Conservation (phyloP, 352 stramenopile genomes). For the Phytophthora vignae region DNA sequence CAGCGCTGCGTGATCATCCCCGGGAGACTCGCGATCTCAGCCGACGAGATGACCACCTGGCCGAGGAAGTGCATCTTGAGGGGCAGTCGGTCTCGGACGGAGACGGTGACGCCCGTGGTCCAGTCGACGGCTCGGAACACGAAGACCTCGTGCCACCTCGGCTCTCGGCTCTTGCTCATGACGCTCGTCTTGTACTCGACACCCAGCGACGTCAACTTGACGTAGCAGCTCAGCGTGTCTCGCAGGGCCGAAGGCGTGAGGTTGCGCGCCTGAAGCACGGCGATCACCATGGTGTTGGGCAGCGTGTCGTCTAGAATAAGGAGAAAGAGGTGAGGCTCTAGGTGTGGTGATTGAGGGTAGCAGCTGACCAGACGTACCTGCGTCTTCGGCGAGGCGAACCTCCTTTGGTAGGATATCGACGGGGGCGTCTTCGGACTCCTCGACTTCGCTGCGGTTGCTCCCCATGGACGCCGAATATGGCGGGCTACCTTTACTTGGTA, state of each 20-base stretch:
- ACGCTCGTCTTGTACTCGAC: slow-evolving; percentile 77
- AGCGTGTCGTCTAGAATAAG: slow-evolving; percentile 53
- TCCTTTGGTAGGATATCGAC: slow-evolving; percentile 73
- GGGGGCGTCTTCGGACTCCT: slow-evolving; percentile 38
- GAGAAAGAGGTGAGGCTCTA: too few relatives aligned
- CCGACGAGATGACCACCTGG: slow-evolving; percentile 63
- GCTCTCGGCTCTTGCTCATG: slow-evolving; percentile 68
- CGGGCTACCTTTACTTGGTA: too few relatives aligned
- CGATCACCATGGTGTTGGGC: slow-evolving; percentile 79
- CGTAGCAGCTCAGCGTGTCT: slow-evolving; percentile 74
- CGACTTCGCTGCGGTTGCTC: slow-evolving; percentile 9
- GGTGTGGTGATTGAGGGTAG: too few relatives aligned
- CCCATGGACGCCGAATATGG: slow-evolving; percentile 7
- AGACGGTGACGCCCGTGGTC: slow-evolving; percentile 68
- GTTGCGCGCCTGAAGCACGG: slow-evolving; percentile 68
- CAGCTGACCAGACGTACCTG: slow-evolving; percentile 17
- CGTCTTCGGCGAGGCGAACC: slow-evolving; percentile 54
- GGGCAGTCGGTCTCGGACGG: slow-evolving; percentile 74
- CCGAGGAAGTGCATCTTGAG: slow-evolving; percentile 79
- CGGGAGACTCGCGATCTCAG: slow-evolving; percentile 58
- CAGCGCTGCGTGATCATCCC: slow-evolving; percentile 70
- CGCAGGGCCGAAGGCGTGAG: slow-evolving; percentile 57
- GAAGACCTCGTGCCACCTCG: slow-evolving; percentile 82
- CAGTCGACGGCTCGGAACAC: slow-evolving; percentile 76
- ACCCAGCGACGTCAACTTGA: slow-evolving; percentile 73